phyloP scores from a whole-genome alignment of 495 filamentous ascomycete genomes.

The Neurospora intermedia region DNA sequence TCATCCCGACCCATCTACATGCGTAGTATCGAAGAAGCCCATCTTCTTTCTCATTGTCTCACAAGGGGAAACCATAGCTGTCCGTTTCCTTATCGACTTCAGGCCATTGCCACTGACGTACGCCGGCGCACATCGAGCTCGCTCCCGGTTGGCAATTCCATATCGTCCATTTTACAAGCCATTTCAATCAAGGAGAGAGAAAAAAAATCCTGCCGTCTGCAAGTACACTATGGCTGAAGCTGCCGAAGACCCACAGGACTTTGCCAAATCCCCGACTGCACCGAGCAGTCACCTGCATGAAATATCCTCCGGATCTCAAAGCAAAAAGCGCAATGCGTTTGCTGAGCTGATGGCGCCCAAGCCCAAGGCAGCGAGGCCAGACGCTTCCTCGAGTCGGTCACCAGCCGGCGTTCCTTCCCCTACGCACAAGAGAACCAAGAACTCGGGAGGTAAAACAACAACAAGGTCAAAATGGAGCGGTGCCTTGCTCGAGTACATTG shows the following conservation, averaged over 20 bases:
- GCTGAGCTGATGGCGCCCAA: slow-evolving; percentile 58
- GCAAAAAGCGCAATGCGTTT: slow-evolving; percentile 29
- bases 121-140: not conserved
- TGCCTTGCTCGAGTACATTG: slow-evolving; percentile 61
- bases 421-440: slow-evolving; percentile 9
- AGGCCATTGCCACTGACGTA: not conserved
- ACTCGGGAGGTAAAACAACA: slow-evolving; percentile 17
- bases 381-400: not conserved
- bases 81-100: not conserved
- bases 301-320: not conserved
- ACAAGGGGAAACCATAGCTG: not conserved
- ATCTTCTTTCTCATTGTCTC: not conserved
- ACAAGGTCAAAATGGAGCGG: slow-evolving; percentile 39
- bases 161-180: not conserved
- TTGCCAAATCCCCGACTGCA: slow-evolving; percentile 12
- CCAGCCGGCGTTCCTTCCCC: slow-evolving; percentile 4
- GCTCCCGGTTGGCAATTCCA: not conserved
- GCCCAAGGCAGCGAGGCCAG: slow-evolving; percentile 28
- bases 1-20: not conserved
- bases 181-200: not conserved
- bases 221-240: slow-evolving; percentile 9
- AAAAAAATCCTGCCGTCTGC: not conserved
- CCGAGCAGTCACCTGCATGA: not conserved
- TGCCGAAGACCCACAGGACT: slow-evolving; percentile 10
- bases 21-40: no score